Evolutionary conservation across 805 yeast species (phyloP), one percentile per base, ranked within the genome.

Genomic region (Cyberlindnera mississippiensis): DNA sequence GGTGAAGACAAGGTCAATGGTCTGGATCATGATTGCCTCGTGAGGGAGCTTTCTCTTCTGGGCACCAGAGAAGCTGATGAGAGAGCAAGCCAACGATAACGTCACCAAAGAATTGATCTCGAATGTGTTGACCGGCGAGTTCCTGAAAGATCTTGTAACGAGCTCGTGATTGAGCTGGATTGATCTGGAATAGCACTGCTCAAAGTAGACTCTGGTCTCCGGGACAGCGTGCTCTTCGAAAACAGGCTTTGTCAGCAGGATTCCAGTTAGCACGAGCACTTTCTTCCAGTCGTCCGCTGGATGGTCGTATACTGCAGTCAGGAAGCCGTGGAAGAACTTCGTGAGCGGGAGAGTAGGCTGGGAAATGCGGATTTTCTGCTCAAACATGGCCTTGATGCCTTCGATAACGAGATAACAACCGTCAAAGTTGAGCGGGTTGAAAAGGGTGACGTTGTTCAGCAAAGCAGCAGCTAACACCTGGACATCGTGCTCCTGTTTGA

Each of bases 401-500:
- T 73, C 78, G n/a, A 73, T 60, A 4, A 73, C 65, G 28, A 63
- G 44, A 48, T 71, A 72, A 27, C 60, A 57, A 6, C 59, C 62
- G 7, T 45, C 46, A 20, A 51, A 31, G 20, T 40, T 29, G 14
- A 26, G 31, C 12, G 48, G 33, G 28, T 41, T 36, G 2, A 67
- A 72, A 31, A 69, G 58, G 1, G 56, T 48, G 0, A 66, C 59
- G 38, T 60, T 66, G 41, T 63, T 61, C 41, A 73, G 55, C 38
- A 73, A 63, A 30, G 71, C 65, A 18, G 68, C 56, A n/a, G 67
- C 42, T 5, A 73, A 50, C 2, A 69, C 38, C 29, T 61, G 53
- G 35, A 73, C 52, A 46, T 73, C 73, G 43, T 67, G 64, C 43
- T 68, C 73, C 24, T 63, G 58, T 50, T 72, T 73, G 34, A 73